A percentile compares a stretch with the other conserved stretches of the same genome.
Conservation (phyloP, 192 early-diverging fungal species). For the Backusella sp. region DNA sequence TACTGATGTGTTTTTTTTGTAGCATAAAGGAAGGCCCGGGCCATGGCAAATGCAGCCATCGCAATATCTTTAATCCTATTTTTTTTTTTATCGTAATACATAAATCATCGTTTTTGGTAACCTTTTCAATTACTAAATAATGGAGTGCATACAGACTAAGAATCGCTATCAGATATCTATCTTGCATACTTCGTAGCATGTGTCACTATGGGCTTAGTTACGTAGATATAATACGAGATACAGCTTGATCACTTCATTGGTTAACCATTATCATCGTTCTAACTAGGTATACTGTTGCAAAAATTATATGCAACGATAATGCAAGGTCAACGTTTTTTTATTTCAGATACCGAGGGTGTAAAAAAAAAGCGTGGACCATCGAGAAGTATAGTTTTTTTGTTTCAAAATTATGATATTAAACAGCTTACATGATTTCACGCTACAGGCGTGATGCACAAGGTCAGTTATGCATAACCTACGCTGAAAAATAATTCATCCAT, state of each 20-base stretch:
- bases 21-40: background rate
- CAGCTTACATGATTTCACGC: background rate
- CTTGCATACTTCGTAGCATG: background rate
- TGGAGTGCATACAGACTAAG: background rate
- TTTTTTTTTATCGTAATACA: background rate
- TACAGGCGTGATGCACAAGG: background rate
- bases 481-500: background rate
- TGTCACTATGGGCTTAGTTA: background rate
- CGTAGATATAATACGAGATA: background rate
- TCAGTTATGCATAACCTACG: background rate
- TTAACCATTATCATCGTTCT: background rate
- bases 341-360: background rate
- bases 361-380: background rate
- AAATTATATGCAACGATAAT: background rate
- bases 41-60: background rate
- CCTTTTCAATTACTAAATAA: background rate
- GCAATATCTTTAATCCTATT: background rate
- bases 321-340: background rate
- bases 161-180: background rate
- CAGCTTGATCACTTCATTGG: background rate
- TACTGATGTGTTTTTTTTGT: background rate
- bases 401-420: background rate
- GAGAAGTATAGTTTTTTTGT: background rate
- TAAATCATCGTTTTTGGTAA: background rate
- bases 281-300: background rate